These are phyloP conservation scores for Beauveria australis DNA, from an alignment of 2,329 filamentous ascomycete genomes.

Conservation along the genomic window DNA sequence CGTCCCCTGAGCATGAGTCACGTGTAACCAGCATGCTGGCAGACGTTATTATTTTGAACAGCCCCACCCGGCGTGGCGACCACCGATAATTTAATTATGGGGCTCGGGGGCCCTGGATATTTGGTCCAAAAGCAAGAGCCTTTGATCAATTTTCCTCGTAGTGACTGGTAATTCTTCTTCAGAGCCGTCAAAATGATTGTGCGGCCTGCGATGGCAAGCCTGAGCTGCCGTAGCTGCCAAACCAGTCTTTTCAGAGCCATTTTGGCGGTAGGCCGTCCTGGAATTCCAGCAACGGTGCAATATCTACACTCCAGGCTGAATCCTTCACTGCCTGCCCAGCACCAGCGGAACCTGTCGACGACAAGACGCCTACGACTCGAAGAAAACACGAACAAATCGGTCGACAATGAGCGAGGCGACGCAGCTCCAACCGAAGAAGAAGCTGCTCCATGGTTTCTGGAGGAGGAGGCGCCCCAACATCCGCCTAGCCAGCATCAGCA, in stretches of 20 bases:
- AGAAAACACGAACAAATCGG: conserved; percentile 13
- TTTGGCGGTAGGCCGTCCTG: conserved; percentile 2
- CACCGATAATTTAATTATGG: not conserved
- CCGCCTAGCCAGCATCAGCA: conserved; percentile 39
- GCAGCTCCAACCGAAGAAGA: conserved; percentile 17
- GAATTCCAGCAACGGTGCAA: conserved; percentile 15
- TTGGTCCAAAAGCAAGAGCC: not conserved
- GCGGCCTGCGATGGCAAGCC: conserved; percentile 21
- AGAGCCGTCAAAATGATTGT: conserved; percentile 20
- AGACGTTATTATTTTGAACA: too few species aligned
- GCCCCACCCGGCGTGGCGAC: not conserved
- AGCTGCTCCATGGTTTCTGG: conserved; percentile 74
- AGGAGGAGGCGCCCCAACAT: conserved; percentile 55
- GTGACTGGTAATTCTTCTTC: not conserved
- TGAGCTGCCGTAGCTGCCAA: conserved; percentile 25
- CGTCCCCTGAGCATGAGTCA: conserved; percentile 4
- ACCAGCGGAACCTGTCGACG: conserved; percentile 19
- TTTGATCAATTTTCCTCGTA: not conserved
- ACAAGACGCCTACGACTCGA: conserved; percentile 3
- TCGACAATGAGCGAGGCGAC: conserved; percentile 8
- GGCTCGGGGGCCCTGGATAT: not conserved
- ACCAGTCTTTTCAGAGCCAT: conserved; percentile 23
- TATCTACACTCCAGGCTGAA: not conserved
- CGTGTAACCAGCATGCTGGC: not conserved
- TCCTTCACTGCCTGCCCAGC: conserved; percentile 12